phyloP scores from a whole-genome alignment of 768 basidiomycete genomes.

The Rubroboletus pulcherrimus region DNA sequence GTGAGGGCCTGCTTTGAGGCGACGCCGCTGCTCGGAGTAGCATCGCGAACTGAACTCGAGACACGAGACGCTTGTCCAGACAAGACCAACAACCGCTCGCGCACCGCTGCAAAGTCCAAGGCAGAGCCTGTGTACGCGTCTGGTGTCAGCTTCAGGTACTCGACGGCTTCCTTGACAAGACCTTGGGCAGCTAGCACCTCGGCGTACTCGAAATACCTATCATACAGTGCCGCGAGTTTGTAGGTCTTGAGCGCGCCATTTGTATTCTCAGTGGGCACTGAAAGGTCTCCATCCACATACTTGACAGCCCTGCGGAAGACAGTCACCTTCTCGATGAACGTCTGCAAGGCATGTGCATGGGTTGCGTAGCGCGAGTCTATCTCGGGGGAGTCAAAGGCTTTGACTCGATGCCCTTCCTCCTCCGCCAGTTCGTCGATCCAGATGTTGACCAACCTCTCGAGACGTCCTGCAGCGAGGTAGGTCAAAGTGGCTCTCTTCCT shows the following conservation, averaged over 20 bases:
- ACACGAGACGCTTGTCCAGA: constrained; percentile 26
- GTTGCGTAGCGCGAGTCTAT: constrained; percentile 65
- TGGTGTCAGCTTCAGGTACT: constrained; percentile 79
- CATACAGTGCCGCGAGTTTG: constrained; percentile 84
- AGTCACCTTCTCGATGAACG: constrained; percentile 94
- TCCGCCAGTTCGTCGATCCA: constrained; percentile 90
- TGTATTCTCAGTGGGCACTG: constrained; percentile 34
- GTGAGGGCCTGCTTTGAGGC: constrained; percentile 5
- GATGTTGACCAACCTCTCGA: constrained; percentile 85
- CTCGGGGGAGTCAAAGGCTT: constrained; percentile 37
- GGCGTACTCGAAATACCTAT: constrained; percentile 94
- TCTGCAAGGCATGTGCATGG: constrained; percentile 83
- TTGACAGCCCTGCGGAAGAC: constrained; percentile 86
- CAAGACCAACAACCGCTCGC: constrained; percentile 44
- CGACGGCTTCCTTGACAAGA: constrained; percentile 75
- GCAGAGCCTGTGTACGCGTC: constrained; percentile 65
- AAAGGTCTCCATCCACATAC: constrained; percentile 73
- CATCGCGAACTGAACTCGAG: constrained; percentile 26
- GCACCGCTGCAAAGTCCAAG: constrained; percentile 39
- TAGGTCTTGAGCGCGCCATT: constrained; percentile 52
- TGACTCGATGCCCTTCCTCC: constrained; percentile 61
- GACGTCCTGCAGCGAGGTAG: constrained; percentile 84
- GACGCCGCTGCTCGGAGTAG: constrained; percentile 30
- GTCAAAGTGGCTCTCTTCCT: constrained; percentile 90
- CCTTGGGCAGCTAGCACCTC: constrained; percentile 89